These are phyloP conservation scores for Cryptococcus amylolentus DNA, from an alignment of 1,284 basidiomycete species.

Conservation along the genomic window DNA sequence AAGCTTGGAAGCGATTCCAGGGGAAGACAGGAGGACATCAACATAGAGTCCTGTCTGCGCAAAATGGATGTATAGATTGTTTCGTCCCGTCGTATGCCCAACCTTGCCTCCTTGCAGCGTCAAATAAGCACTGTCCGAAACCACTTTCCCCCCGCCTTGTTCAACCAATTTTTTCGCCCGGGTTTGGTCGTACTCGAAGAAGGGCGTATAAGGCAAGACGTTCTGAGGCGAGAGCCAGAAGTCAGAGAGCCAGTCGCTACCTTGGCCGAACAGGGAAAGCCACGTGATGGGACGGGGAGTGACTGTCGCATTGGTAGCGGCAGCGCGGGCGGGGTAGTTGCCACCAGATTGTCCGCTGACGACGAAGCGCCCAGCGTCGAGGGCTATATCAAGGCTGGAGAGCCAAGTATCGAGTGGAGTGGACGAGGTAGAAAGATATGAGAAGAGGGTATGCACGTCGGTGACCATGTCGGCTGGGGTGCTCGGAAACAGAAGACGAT, in stretches of 20 bases:
- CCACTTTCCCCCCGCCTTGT: not conserved
- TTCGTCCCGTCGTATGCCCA: not conserved
- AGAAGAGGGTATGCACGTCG: slow-evolving; percentile 10
- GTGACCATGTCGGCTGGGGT: slow-evolving; percentile 7
- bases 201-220: not conserved
- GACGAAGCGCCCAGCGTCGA: slow-evolving; percentile 1
- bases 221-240: slow-evolving; percentile 4
- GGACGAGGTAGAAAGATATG: slow-evolving; percentile 4
- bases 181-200: not conserved
- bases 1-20: slow-evolving; percentile 5
- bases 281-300: slow-evolving; percentile 4
- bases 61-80: not conserved
- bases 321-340: slow-evolving; percentile 9
- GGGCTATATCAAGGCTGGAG: not conserved
- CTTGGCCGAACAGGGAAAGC: slow-evolving; percentile 3
- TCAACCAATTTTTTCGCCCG: not conserved
- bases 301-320: slow-evolving; percentile 3
- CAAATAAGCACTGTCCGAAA: not conserved
- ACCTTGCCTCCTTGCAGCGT: not conserved
- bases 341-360: slow-evolving; percentile 12
- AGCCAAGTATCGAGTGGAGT: not conserved
- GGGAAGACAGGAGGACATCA: slow-evolving; percentile 4
- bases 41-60: slow-evolving; percentile 1
- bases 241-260: slow-evolving; percentile 7
- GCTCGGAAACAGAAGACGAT: slow-evolving; percentile 9